A percentile compares a stretch with the other conserved stretches of the same genome.
These are phyloP conservation scores for Avena atlantica DNA, from an alignment of 176 grass and related monocot species.

Conservation along the genomic window DNA sequence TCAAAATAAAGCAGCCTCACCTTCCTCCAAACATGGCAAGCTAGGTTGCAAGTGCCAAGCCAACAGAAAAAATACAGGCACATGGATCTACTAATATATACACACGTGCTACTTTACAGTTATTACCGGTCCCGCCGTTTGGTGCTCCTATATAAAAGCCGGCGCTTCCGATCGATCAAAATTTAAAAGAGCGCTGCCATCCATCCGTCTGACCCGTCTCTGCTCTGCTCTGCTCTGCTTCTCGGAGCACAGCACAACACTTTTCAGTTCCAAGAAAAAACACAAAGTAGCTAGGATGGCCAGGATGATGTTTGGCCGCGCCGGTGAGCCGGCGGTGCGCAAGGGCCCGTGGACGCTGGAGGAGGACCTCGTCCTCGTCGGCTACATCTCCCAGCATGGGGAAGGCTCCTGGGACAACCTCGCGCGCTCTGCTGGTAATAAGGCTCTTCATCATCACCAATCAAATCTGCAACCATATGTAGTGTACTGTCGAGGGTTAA, in stretches of 20 bases:
- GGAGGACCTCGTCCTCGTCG: slow-evolving; percentile 66
- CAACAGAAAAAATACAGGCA: not conserved
- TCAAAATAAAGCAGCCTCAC: slow-evolving; percentile 29
- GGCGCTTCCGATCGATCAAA: not conserved
- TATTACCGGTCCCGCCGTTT: not conserved
- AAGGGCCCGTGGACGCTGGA: slow-evolving; percentile 71
- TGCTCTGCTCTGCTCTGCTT: slow-evolving; percentile 33
- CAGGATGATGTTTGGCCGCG: slow-evolving; percentile 16
- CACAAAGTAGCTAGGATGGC: not conserved
- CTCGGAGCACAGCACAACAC: not conserved
- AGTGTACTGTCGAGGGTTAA: not conserved
- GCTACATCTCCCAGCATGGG: slow-evolving; percentile 58
- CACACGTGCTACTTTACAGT: slow-evolving; percentile 21
- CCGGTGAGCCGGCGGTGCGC: slow-evolving; percentile 50
- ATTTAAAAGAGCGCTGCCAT: not conserved
- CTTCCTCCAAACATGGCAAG: slow-evolving; percentile 8
- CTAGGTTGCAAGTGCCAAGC: not conserved
- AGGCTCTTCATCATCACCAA: not conserved
- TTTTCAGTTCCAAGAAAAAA: not conserved
- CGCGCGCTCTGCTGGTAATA: slow-evolving; percentile 55
- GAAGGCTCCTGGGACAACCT: slow-evolving; percentile 68
- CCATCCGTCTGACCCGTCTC: not conserved
- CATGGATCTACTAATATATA: slow-evolving; percentile 3
- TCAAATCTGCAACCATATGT: not conserved
- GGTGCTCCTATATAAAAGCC: slow-evolving; percentile 44